Conservation (phyloP, 768 basidiomycete genomes). For the Naganishia vaughanmartiniae region DNA sequence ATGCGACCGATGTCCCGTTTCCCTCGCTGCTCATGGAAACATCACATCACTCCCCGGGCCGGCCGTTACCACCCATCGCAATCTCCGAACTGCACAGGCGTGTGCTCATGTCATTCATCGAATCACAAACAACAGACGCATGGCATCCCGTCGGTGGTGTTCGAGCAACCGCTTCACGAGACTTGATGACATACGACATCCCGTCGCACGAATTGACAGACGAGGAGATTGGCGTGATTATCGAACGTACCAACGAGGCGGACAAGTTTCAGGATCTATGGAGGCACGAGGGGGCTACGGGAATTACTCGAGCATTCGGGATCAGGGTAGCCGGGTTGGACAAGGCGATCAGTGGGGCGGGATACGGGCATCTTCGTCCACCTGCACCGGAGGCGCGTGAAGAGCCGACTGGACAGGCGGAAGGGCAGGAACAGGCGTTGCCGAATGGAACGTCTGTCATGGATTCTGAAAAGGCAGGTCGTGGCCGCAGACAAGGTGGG, state of each 20-base stretch:
- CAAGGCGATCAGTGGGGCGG: constrained; percentile 20
- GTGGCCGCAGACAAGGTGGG: no score
- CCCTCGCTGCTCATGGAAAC: constrained; percentile 42
- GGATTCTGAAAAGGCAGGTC: no score
- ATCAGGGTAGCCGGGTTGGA: constrained; percentile 14
- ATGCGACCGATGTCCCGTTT: constrained; percentile 39
- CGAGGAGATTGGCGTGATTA: constrained; percentile 30
- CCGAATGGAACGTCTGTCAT: no score
- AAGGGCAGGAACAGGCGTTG: no score
- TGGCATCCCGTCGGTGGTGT: constrained; percentile 30
- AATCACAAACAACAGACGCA: constrained; percentile 42
- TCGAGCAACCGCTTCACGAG: constrained; percentile 41
- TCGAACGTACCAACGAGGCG: constrained; percentile 16
- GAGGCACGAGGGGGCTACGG: constrained; percentile 23
- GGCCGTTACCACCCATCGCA: constrained; percentile 34
- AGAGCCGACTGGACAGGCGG: no score
- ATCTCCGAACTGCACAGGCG: constrained; percentile 42
- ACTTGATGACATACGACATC: constrained; percentile 45
- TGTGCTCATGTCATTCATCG: constrained; percentile 45
- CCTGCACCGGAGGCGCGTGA: no score
- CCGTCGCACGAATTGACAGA: constrained; percentile 43
- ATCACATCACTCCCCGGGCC: constrained; percentile 39
- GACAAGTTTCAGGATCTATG: constrained; percentile 20
- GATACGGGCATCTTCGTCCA: constrained; percentile 7
- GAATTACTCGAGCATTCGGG: constrained; percentile 12